These are phyloP conservation scores for Carex littledalei DNA, from an alignment of 176 grass and related monocot species.

Conservation along the genomic window DNA sequence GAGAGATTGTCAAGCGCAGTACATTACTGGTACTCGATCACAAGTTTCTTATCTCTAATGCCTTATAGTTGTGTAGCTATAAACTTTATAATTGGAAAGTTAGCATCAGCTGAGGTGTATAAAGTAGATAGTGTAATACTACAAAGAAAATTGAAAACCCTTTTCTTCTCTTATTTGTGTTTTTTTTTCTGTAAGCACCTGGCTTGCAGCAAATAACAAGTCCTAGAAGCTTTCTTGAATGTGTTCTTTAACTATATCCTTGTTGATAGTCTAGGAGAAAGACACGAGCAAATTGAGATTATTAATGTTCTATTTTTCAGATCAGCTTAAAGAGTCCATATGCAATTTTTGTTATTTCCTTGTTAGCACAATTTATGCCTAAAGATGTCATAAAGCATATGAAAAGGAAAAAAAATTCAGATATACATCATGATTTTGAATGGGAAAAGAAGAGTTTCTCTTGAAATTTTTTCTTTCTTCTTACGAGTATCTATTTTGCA, in stretches of 20 bases:
- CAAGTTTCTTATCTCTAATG: too few species aligned
- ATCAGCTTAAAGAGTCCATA: not conserved
- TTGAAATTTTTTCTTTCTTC: not conserved
- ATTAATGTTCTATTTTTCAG: not conserved
- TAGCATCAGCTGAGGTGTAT: not conserved
- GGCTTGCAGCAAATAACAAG: not conserved
- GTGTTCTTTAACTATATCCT: not conserved
- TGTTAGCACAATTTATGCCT: not conserved
- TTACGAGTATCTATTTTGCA: slow-evolving; percentile 22
- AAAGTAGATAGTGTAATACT: not conserved
- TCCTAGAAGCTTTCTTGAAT: not conserved
- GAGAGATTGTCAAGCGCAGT: too few species aligned
- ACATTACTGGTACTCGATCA: too few species aligned
- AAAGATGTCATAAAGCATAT: not conserved
- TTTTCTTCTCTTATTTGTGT: too few species aligned
- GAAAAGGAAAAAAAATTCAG: not conserved
- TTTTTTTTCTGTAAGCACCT: not conserved
- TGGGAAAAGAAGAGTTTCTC: not conserved
- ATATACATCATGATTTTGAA: not conserved
- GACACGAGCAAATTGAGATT: not conserved
- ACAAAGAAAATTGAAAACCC: too few species aligned
- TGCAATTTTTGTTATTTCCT: not conserved
- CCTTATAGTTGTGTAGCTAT: too few species aligned
- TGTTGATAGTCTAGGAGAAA: not conserved
- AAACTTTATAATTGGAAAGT: too few species aligned